A percentile compares a stretch with the other conserved stretches of the same genome.
Conservation (phyloP, 192 early-diverging fungal species). For the Dimargaris cristalligena region DNA sequence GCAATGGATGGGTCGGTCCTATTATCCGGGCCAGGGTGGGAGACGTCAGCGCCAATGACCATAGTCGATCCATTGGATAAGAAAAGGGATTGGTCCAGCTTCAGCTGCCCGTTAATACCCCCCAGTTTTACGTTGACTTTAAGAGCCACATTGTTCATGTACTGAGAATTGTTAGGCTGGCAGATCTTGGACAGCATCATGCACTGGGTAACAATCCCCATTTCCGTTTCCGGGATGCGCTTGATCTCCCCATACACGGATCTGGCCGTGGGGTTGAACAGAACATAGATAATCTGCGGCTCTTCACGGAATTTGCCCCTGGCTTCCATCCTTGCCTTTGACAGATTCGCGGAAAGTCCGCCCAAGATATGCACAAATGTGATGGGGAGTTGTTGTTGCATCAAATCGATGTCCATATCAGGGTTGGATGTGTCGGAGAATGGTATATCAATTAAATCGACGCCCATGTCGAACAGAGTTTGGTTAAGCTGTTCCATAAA, state of each 20-base stretch:
- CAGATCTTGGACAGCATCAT: slow-evolving; percentile 63
- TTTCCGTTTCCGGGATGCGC: slow-evolving; percentile 71
- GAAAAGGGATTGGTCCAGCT: slow-evolving; percentile 41
- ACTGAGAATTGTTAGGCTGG: slow-evolving; percentile 57
- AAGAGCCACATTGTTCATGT: slow-evolving; percentile 87
- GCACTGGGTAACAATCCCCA: slow-evolving; percentile 84
- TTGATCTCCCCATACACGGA: slow-evolving; percentile 77
- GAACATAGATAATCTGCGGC: slow-evolving; percentile 71
- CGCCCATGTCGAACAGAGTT: slow-evolving; percentile 54
- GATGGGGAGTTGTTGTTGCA: slow-evolving; percentile 25
- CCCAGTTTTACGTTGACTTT: slow-evolving; percentile 92
- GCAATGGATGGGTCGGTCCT: slow-evolving; percentile 53
- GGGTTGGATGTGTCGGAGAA: too few relatives aligned
- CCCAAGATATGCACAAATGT: slow-evolving; percentile 27
- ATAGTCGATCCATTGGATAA: slow-evolving; percentile 59
- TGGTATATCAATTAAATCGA: too few relatives aligned
- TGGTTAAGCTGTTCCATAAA: slow-evolving; percentile 56
- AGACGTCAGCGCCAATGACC: slow-evolving; percentile 84
- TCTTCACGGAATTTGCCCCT: slow-evolving; percentile 30
- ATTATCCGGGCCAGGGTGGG: slow-evolving; percentile 61
- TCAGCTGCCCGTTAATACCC: slow-evolving; percentile 68
- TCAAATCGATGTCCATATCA: too few relatives aligned
- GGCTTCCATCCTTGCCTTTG: slow-evolving; percentile 51
- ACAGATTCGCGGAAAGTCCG: slow-evolving; percentile 41
- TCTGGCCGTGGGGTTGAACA: slow-evolving; percentile 66